A percentile compares a stretch with the other conserved stretches of the same genome.
phyloP scores from a whole-genome alignment of 2,329 filamentous ascomycete species.

The Pyrenochaeta sp. region DNA sequence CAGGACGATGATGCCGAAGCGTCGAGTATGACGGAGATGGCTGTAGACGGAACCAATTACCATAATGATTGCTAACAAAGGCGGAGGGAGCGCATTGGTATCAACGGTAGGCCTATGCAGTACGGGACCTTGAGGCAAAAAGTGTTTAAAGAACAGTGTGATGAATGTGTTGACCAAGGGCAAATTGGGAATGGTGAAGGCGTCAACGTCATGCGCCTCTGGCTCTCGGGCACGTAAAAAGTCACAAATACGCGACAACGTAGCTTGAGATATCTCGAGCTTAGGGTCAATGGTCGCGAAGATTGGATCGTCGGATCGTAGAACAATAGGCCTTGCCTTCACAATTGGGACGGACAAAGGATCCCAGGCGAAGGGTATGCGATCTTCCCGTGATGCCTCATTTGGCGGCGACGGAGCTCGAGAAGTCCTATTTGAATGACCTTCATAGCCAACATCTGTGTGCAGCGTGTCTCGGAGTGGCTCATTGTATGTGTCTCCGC shows the following conservation, averaged over 20 bases:
- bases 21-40: slow-evolving; percentile 6
- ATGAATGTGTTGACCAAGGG: slow-evolving; percentile 11
- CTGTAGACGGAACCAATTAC: slow-evolving; percentile 13
- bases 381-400: slow-evolving; percentile 10
- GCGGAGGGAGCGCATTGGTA: background rate
- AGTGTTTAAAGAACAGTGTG: slow-evolving; percentile 8
- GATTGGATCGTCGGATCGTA: slow-evolving; percentile 6
- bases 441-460: background rate
- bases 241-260: background rate
- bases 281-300: background rate
- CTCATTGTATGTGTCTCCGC: background rate
- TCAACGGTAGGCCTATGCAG: slow-evolving; percentile 3
- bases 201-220: background rate
- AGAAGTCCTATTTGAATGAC: background rate
- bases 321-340: slow-evolving; percentile 9
- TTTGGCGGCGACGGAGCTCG: slow-evolving; percentile 9
- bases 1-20: slow-evolving; percentile 10
- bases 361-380: slow-evolving; percentile 10
- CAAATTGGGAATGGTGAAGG: slow-evolving; percentile 6
- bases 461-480: background rate
- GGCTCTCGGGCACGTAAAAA: background rate
- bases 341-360: slow-evolving; percentile 6
- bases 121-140: slow-evolving; percentile 5
- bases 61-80: slow-evolving; percentile 8
- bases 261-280: background rate